These are phyloP conservation scores for Cotoneaster glaucophyllus DNA, from an alignment of 306 rosid species.

Conservation along the genomic window DNA sequence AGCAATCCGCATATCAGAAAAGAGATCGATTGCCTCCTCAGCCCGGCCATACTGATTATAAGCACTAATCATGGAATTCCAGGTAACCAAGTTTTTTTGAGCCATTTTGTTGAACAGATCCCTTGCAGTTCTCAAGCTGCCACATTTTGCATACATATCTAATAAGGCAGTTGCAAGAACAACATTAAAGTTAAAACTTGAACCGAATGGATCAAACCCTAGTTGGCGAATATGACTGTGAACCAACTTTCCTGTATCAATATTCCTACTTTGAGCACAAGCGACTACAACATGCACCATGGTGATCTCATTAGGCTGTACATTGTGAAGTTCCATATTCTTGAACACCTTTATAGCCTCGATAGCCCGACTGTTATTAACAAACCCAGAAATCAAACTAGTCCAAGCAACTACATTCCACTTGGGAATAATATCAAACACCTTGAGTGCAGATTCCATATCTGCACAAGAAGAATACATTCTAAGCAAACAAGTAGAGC, in stretches of 20 bases:
- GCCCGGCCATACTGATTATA: slow-evolving; percentile 48
- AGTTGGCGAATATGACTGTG: slow-evolving; percentile 39
- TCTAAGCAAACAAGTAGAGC: slow-evolving; percentile 50
- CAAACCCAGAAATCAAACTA: slow-evolving; percentile 59
- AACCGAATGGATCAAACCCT: slow-evolving; percentile 54
- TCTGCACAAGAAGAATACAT: slow-evolving; percentile 48
- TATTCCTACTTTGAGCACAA: slow-evolving; percentile 56
- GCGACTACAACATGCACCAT: slow-evolving; percentile 67
- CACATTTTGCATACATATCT: slow-evolving; percentile 79
- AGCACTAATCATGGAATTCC: slow-evolving; percentile 64
- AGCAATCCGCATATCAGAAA: slow-evolving; percentile 28
- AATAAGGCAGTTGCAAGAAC: slow-evolving; percentile 63
- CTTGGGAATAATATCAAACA: slow-evolving; percentile 60
- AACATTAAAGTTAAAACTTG: slow-evolving; percentile 23
- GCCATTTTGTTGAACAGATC: slow-evolving; percentile 61
- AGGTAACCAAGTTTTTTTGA: slow-evolving; percentile 46
- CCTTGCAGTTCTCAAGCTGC: slow-evolving; percentile 51
- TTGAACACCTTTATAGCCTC: slow-evolving; percentile 45
- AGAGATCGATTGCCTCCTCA: slow-evolving; percentile 41
- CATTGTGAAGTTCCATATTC: slow-evolving; percentile 40
- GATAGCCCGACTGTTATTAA: slow-evolving; percentile 19
- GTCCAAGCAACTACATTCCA: slow-evolving; percentile 82
- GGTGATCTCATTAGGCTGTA: slow-evolving; percentile 66
- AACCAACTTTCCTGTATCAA: slow-evolving; percentile 47
- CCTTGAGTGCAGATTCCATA: slow-evolving; percentile 31